phyloP scores from a whole-genome alignment of 768 basidiomycete genomes.

The Megacollybia marginata region DNA sequence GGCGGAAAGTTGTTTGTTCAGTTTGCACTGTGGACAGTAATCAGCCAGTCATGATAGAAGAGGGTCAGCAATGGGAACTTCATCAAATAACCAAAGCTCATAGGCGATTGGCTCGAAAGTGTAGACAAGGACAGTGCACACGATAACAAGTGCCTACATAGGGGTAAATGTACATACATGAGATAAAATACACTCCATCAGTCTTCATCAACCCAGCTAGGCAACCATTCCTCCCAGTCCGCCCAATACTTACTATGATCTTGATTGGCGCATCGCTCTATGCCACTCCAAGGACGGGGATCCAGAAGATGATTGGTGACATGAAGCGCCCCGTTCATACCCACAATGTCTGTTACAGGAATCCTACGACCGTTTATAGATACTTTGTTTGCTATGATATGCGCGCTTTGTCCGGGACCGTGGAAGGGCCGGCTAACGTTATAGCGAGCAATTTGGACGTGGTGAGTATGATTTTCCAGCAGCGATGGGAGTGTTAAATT shows the following conservation, averaged over 20 bases:
- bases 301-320: neutral
- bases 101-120: constrained; percentile 27
- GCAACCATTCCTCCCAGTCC: constrained; percentile 41
- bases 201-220: constrained; percentile 34
- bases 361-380: neutral
- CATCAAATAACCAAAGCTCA: constrained; percentile 56
- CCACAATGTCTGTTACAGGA: neutral
- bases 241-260: constrained; percentile 26
- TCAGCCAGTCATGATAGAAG: constrained; percentile 62
- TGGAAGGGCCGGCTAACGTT: neutral
- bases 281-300: neutral
- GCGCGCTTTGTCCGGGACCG: neutral
- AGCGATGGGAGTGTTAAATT: constrained; percentile 24
- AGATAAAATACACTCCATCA: constrained; percentile 11
- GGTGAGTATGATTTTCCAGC: constrained; percentile 33
- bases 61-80: constrained; percentile 42
- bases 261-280: neutral
- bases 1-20: constrained; percentile 51
- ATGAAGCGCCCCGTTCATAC: neutral
- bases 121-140: too few relatives aligned
- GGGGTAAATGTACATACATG: neutral
- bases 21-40: constrained; percentile 52
- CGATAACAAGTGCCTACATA: too few relatives aligned
- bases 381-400: neutral
- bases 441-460: constrained; percentile 10